Evolutionary conservation across 345 rosid genomes (phyloP), one percentile per base, ranked within the genome.

Genomic region (Gynandropsis gynandra): DNA sequence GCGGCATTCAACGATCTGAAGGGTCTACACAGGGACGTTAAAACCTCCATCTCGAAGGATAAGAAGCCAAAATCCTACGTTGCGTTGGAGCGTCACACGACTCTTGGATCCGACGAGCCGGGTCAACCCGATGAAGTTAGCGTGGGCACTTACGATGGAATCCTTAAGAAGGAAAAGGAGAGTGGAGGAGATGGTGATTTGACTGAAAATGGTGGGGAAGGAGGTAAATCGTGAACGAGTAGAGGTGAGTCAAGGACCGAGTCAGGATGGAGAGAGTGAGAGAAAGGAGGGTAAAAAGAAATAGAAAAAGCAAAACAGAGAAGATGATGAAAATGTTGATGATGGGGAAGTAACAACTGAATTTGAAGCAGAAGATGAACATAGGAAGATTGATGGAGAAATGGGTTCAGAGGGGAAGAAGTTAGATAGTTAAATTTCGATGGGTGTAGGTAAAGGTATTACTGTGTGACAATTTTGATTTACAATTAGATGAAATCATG

Each of bases 1-100:
- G 51, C 38, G 14, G 72, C 76, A 5, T 68, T 75, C 51, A 59
- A 31, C 7, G 79, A 79, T 52, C 32, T 79, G 33, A 61, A 31
- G 38, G 64, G 54, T 35, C 10, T 68, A 11, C 79, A 75, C 58
- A 59, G 50, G 33, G 70, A 74, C 6, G 38, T 62, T 27, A 56
- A 24, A 1, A 34, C 46, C 2, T 16, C 56, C 4, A 44, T 63
- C 8, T 46, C 56, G 19, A 66, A 61, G 20, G 56, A 37, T 39
- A 48, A 29, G 50, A 47, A 50, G 9, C 36, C 50, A 9, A 61
- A 33, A 2, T 46, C 61, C 4, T 27, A 59, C 9, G 1, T 18
- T 10, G n/a, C 34, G 19, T 13, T 14, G 20, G 69, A 58, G 24
- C 57, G 14, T 18, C 53, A 41, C 12, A 54, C 8, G 4, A 42